These are phyloP conservation scores for Deinandra increscens DNA, from an alignment of 129 eudicot genomes.

Conservation along the genomic window DNA sequence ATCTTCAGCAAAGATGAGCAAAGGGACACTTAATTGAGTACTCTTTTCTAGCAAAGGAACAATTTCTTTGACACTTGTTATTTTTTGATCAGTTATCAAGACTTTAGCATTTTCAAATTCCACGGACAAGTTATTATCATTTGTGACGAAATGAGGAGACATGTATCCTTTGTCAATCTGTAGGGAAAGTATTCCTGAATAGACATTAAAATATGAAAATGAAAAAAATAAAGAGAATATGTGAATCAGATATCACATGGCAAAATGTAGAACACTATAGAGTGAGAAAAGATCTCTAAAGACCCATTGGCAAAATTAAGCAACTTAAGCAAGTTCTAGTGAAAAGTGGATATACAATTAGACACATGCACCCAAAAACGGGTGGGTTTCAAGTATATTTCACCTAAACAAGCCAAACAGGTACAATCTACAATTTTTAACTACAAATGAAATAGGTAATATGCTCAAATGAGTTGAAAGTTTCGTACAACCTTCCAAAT, in stretches of 20 bases:
- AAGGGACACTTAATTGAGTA: slow-evolving; percentile 78
- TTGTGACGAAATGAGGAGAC: slow-evolving; percentile 72
- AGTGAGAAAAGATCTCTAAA: neutral
- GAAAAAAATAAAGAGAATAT: slow-evolving; percentile 31
- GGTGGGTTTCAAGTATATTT: neutral
- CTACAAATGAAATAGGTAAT: neutral
- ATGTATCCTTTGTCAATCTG: slow-evolving; percentile 95
- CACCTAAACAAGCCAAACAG: neutral
- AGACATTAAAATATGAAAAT: slow-evolving; percentile 43
- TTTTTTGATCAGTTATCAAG: slow-evolving; percentile 84
- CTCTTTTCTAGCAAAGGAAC: slow-evolving; percentile 81
- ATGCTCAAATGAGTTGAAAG: neutral
- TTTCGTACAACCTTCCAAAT: neutral
- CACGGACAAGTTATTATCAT: slow-evolving; percentile 61
- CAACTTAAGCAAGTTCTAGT: neutral
- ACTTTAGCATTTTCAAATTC: slow-evolving; percentile 82
- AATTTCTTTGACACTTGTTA: slow-evolving; percentile 62
- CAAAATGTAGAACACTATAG: neutral
- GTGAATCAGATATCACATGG: slow-evolving; percentile 12
- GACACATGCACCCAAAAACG: slow-evolving; percentile 4
- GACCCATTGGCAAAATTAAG: slow-evolving; percentile 12
- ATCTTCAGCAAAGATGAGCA: slow-evolving; percentile 83
- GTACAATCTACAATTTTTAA: neutral
- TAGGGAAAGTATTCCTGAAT: slow-evolving; percentile 55
- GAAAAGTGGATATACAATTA: neutral